Evolutionary conservation across 2,329 filamentous ascomycete species (phyloP), one percentile per base, ranked within the genome.

Genomic region (Aspergillus vadensis): DNA sequence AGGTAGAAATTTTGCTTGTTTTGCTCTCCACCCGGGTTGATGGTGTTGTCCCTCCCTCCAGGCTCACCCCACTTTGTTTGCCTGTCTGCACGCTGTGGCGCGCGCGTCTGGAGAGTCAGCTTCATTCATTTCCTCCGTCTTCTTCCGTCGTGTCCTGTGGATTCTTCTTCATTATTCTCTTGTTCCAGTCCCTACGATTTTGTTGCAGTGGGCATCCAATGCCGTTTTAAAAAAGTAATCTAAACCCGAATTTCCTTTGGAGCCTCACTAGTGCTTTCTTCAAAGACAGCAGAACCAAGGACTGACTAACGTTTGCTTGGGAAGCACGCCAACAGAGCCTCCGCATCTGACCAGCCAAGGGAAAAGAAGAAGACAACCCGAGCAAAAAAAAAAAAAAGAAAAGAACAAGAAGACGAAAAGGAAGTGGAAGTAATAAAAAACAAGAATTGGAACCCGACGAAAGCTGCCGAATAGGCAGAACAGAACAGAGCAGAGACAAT

Each of bases 81-180:
- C 53, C 53, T 55, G 53, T 41, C 44, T 49, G 25, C 44, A 27
- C 30, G 53, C 53, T 47, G 53, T 55, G 53, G 53, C 53, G 39
- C 53, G 39, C 53, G 53, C 53, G 53, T 55, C 53, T 55, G 53
- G 53, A 44, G 51, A 55, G 53, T 55, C 53, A 55, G 53, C 53
- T 32, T 54, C 43, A 49, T 57, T 58, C 43, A 49, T 57, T 58
- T 27, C n/a, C 44, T 54, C 43, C 43, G 38, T 50, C 55, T 27
- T 38, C 47, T 23, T 38, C 38, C 32, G 32, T 14, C 61, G 54
- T 56, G 48, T 50, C 57, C 57, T 57, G 50, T 19, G 30, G 19
- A 38, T 7, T 51, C 27, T 23, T 8, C 39, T 52, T 52, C 10
- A 21, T 51, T 14, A 32, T 52, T 30, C 47, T 17, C 9, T 32